Evolutionary conservation across 257 asterid species (phyloP), one percentile per base, ranked within the genome.

Genomic region (Jacaranda copaia): DNA sequence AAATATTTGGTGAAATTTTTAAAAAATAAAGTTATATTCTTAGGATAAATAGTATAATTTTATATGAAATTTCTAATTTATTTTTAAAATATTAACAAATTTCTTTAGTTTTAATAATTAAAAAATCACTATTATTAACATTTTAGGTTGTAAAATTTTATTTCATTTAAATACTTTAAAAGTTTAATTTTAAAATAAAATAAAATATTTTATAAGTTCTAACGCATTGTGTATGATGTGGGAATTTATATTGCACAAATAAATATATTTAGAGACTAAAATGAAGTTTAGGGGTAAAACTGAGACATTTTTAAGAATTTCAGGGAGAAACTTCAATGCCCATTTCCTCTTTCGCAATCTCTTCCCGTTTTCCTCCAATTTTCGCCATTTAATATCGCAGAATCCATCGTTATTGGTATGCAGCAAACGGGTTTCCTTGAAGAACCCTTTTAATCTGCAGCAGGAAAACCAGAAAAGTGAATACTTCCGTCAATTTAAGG

Each of bases 401-500:
- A 20, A 9, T 65, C 52, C 55, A 51, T 78, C 45, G 60, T 67
- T 14, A 36, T 51, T 40, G 32, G 59, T 45, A 4, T 16, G 46
- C 71, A 67, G 58, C 61, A 72, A 60, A 36, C 38, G 75, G 8
- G 35, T 74, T 53, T 69, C 65, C 20, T 70, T 73, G 63, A 18
- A 53, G 45, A 75, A 35, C 74, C 77, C 36, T 58, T 18, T 35
- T 38, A 52, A n/a, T 25, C 65, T 18, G 68, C 78, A 73, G 72
- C 77, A 72, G 53, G 66, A 57, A 8, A 67, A 64, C 83, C 60
- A 71, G 65, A 45, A 14, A 46, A 32, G 11, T 8, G 49, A 49
- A 58, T 40, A 12, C 13, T 35, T 49, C 15, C 46, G 36, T 68
- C 77, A 49, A 82, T 77, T 74, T 70, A 9, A 51, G 88, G 86